Conservation (phyloP, 192 early-diverging fungal genomes). For the Gaertneriomyces semiglobifer region DNA sequence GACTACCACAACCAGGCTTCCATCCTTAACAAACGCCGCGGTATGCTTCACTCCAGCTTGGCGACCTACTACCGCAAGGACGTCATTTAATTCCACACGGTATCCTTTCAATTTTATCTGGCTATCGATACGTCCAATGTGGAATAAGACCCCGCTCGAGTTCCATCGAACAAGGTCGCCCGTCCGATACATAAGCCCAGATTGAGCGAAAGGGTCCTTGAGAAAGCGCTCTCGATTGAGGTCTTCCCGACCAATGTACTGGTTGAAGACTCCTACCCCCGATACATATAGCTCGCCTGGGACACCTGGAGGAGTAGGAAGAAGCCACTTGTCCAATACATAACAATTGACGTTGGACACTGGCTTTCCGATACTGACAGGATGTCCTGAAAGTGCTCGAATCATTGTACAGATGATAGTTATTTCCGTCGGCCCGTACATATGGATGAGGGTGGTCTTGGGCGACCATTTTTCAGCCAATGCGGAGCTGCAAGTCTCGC, state of each 20-base stretch:
- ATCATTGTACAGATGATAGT: constrained; percentile 14
- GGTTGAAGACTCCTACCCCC: constrained; percentile 29
- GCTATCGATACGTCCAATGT: constrained; percentile 27
- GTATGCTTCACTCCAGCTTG: neutral
- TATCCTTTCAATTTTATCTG: constrained; percentile 51
- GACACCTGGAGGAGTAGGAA: constrained; percentile 32
- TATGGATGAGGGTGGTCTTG: too few relatives aligned
- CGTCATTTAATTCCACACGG: constrained; percentile 22
- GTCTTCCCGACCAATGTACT: constrained; percentile 43
- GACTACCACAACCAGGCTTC: too few relatives aligned
- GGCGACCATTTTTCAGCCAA: constrained; percentile 19
- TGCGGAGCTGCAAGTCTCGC: constrained; percentile 1
- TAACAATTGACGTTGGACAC: constrained; percentile 3
- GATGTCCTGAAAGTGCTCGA: neutral
- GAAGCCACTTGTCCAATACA: constrained; percentile 10
- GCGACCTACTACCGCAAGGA: neutral
- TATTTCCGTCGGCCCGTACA: constrained; percentile 15
- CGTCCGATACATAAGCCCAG: constrained; percentile 30
- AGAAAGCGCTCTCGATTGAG: constrained; percentile 33
- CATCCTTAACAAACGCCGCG: too few relatives aligned
- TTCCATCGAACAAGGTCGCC: constrained; percentile 27
- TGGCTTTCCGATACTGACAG: constrained; percentile 20
- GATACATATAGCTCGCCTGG: constrained; percentile 38
- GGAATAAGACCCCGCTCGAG: constrained; percentile 6
- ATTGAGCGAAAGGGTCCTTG: constrained; percentile 12